Evolutionary conservation across 495 filamentous ascomycete species (phyloP).

Genomic region (Podospora pseudopauciseta): DNA sequence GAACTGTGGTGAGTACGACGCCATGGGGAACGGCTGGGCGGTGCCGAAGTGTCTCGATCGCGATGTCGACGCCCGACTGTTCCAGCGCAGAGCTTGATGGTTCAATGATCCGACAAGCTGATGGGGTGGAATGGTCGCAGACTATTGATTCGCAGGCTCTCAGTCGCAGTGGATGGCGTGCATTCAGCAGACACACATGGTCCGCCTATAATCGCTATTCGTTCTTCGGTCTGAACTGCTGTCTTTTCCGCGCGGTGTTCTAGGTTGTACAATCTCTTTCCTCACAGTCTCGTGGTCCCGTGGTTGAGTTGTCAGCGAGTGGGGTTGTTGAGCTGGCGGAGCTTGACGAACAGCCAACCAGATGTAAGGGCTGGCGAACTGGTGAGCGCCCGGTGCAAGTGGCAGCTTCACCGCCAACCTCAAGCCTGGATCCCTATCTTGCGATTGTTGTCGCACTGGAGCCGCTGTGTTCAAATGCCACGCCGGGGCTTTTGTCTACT

Average conservation of each 20-base stretch:
- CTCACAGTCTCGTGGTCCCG: background rate
- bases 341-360: background rate
- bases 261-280: background rate
- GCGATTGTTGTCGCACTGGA: background rate
- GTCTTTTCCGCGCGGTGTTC: background rate
- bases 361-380: background rate
- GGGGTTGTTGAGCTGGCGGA: constrained; percentile 5
- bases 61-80: constrained; percentile 9
- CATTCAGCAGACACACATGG: background rate
- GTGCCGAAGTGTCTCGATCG: background rate
- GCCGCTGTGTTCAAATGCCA: background rate
- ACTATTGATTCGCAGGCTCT: background rate
- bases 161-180: background rate
- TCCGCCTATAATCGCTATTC: background rate
- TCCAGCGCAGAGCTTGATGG: background rate
- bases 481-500: background rate
- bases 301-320: background rate
- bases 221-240: background rate
- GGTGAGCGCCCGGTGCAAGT: background rate
- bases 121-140: background rate
- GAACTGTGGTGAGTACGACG: constrained; percentile 36
- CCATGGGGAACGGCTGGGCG: constrained; percentile 31
- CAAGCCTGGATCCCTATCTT: background rate
- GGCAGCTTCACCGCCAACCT: constrained; percentile 4
- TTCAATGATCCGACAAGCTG: background rate